A percentile compares a stretch with the other conserved stretches of the same genome.
Evolutionary conservation across 2,329 filamentous ascomycete genomes (phyloP).

Genomic region (Fusarium equiseti): DNA sequence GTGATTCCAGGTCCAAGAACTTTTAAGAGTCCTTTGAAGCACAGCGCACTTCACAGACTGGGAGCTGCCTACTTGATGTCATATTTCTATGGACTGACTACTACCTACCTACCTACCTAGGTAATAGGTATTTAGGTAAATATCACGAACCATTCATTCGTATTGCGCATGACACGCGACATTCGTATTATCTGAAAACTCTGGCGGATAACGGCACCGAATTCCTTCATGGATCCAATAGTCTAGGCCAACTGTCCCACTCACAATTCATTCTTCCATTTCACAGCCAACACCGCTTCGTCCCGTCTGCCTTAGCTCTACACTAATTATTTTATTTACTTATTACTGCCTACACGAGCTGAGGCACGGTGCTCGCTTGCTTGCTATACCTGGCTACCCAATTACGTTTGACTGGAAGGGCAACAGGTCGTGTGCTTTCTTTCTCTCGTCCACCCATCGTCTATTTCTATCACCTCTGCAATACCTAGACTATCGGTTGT

Average conservation of each 20-base stretch:
- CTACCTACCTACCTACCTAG: not conserved
- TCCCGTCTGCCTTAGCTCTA: conserved; percentile 31
- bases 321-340: conserved; percentile 3
- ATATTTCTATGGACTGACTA: not conserved
- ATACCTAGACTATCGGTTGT: not conserved
- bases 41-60: not conserved
- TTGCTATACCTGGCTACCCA: conserved; percentile 1
- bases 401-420: conserved; percentile 49
- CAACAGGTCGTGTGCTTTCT: conserved; percentile 56
- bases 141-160: conserved; percentile 2
- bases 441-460: conserved; percentile 14
- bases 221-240: conserved; percentile 40
- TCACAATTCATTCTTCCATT: conserved; percentile 17
- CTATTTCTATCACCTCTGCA: conserved; percentile 1
- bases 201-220: conserved; percentile 32
- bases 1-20: conserved; percentile 22
- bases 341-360: conserved; percentile 18
- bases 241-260: conserved; percentile 48
- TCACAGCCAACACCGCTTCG: conserved; percentile 38
- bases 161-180: conserved; percentile 33
- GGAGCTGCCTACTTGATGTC: not conserved
- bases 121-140: not conserved
- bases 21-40: not conserved
- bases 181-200: conserved; percentile 30
- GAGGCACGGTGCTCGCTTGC: not conserved